A percentile compares a stretch with the other conserved stretches of the same genome.
Evolutionary conservation across 495 filamentous ascomycete species (phyloP).

Genomic region (Hypoxylon cercidicola): DNA sequence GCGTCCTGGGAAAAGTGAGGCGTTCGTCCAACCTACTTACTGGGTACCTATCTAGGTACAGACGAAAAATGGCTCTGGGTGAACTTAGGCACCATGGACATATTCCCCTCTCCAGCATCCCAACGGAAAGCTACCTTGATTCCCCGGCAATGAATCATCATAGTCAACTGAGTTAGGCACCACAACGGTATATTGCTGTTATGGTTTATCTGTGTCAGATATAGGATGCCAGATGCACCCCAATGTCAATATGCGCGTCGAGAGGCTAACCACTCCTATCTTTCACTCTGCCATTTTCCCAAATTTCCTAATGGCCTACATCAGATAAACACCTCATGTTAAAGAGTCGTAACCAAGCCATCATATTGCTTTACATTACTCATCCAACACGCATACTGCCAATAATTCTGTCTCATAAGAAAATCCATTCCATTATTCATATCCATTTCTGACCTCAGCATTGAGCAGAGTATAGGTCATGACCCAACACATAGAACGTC

Average conservation of each 20-base stretch:
- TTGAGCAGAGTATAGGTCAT: neutral
- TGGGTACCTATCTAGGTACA: neutral
- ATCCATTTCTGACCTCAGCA: neutral
- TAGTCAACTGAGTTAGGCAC: no score
- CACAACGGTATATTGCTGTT: no score
- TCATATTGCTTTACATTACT: constrained; percentile 3
- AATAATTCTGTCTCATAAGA: constrained; percentile 2
- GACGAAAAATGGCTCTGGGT: neutral
- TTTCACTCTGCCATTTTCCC: no score
- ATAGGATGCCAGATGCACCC: no score
- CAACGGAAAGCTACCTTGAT: neutral
- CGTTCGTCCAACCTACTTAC: no score
- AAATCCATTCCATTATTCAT: neutral
- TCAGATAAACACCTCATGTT: no score
- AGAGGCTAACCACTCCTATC: no score
- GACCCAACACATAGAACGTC: neutral
- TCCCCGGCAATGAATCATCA: neutral
- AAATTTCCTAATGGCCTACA: no score
- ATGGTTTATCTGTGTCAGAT: no score
- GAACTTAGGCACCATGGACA: neutral
- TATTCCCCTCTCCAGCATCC: neutral
- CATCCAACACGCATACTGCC: neutral
- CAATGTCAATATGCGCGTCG: no score
- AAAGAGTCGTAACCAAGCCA: neutral
- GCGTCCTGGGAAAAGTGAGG: no score